These are phyloP conservation scores for Solanum hybrid DNA, from an alignment of 305 asterid genomes.

Conservation along the genomic window DNA sequence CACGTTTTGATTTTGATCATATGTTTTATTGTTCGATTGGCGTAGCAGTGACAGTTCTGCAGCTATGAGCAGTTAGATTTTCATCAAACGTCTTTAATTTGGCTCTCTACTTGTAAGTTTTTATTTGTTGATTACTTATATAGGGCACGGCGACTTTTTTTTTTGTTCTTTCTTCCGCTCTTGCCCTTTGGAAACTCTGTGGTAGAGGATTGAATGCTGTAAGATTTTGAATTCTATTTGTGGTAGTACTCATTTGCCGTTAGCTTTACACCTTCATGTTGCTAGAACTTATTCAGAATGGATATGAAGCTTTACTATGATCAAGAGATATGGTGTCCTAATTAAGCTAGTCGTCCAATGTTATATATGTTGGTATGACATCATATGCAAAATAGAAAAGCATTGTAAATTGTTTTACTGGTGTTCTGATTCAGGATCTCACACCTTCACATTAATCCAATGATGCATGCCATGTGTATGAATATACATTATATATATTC, in stretches of 20 bases:
- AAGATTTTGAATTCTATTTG: neutral
- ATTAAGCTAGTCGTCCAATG: too few relatives aligned
- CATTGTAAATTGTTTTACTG: neutral
- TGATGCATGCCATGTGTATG: neutral
- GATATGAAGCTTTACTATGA: neutral
- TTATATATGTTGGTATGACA: neutral
- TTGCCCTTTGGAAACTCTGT: neutral
- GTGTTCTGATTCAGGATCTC: neutral
- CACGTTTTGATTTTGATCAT: conserved; percentile 6
- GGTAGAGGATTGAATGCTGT: neutral
- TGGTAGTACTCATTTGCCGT: neutral
- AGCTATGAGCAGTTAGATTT: conserved; percentile 11
- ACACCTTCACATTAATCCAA: neutral
- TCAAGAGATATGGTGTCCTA: neutral
- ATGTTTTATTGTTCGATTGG: neutral
- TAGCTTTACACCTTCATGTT: neutral
- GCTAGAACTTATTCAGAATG: neutral
- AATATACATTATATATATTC: neutral
- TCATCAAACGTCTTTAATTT: neutral
- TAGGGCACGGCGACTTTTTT: neutral
- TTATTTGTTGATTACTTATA: neutral
- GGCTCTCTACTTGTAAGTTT: neutral
- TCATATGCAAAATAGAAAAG: neutral
- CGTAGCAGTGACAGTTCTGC: neutral
- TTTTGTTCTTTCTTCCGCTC: neutral